Percentiles rank a stretch among this genome's conserved stretches.
Conservation (phyloP, 331 rosid species). For the Quercus lobata region DNA sequence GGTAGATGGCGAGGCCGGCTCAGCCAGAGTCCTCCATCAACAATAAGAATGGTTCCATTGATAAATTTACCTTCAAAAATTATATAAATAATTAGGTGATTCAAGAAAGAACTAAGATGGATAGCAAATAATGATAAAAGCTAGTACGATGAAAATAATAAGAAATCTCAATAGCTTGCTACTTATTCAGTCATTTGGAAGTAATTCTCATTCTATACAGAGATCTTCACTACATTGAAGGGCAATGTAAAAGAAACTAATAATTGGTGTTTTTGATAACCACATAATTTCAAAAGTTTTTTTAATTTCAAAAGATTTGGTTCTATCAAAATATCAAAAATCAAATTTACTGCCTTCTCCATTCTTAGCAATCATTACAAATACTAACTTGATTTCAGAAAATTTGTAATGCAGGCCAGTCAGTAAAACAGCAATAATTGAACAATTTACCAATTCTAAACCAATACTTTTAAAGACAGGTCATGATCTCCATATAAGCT, state of each 20-base stretch:
- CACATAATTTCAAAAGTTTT: not conserved
- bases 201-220: not conserved
- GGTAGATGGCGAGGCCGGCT: constrained; percentile 72
- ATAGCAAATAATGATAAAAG: not conserved
- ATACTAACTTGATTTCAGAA: not conserved
- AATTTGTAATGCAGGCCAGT: not conserved
- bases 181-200: not conserved
- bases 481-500: not conserved
- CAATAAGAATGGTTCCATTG: constrained; percentile 59
- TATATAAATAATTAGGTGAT: constrained; percentile 8
- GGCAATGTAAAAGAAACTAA: not conserved
- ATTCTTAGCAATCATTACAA: not conserved
- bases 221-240: not conserved
- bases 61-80: constrained; percentile 72
- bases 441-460: not conserved
- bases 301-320: not conserved
- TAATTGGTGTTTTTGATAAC: not conserved
- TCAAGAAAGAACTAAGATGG: not conserved
- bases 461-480: not conserved
- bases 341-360: not conserved
- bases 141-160: not conserved
- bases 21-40: constrained; percentile 94
- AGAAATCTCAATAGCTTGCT: not conserved
- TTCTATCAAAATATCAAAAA: not conserved
- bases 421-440: not conserved